Evolutionary conservation across 768 basidiomycete species (phyloP).

Genomic region (Termitomyces bulborhizus): DNA sequence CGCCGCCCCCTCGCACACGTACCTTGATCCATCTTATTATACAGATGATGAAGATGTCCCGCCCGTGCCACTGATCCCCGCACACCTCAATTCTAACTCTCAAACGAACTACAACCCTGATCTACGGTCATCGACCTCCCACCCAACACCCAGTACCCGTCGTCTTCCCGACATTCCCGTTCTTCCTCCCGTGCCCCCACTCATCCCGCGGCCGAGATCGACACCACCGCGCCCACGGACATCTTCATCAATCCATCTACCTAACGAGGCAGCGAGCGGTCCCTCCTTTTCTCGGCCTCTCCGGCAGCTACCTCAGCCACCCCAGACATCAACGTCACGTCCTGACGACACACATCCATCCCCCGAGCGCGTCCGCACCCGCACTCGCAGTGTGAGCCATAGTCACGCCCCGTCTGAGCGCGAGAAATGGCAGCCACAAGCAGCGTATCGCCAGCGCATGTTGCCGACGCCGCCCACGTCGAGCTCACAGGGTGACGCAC

Average conservation of each 20-base stretch:
- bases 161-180: constrained; percentile 17
- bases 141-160: constrained; percentile 10
- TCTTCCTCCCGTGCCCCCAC: constrained; percentile 11
- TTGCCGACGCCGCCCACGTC: constrained; percentile 35
- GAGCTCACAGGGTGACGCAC: neutral
- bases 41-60: constrained; percentile 21
- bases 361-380: constrained; percentile 9
- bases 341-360: neutral
- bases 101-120: constrained; percentile 1
- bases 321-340: neutral
- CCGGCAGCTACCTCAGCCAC: constrained; percentile 11
- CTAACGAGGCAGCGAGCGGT: neutral
- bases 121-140: constrained; percentile 10
- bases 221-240: constrained; percentile 18
- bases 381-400: constrained; percentile 14
- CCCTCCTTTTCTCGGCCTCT: constrained; percentile 2
- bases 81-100: constrained; percentile 17
- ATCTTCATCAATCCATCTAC: neutral
- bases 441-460: constrained; percentile 25
- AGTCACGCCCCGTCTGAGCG: neutral
- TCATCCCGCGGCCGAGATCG: constrained; percentile 16
- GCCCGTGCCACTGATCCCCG: constrained; percentile 32
- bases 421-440: constrained; percentile 18
- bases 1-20: constrained; percentile 38
- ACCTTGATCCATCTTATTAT: constrained; percentile 37